Evolutionary conservation across 805 yeast genomes (phyloP), one percentile per base, ranked within the genome.

Genomic region (Henningerozyma blattae): DNA sequence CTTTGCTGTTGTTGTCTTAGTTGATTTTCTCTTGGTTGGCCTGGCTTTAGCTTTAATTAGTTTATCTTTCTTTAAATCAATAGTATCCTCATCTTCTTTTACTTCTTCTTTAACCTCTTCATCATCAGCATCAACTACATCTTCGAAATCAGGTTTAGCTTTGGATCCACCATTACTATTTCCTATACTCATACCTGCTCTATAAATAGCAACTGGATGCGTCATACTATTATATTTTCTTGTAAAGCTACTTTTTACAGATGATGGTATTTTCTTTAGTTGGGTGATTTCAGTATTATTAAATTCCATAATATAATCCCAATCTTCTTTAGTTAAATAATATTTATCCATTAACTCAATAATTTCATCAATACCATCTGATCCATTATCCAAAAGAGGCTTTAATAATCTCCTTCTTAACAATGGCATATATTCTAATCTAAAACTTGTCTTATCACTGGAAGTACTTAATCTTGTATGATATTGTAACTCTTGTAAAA

Each of bases 181-280:
- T 15, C 50, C 61, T 5, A 77, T 70, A 7, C 78, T 68, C 30
- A 68, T 67, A 12, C 86, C 89, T 0, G 86, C 74, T 50, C 71
- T 73, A 65, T 77, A 77, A 44, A 82, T 84, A 2, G 94, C 85
- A 1, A 79, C 74, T 2, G 97, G 97, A 59, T 91, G 98, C 7
- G 73, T 61, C 36, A 54, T 59, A 8, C 72, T 54, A 52, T 91
- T 91, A 56, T 91, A 91, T 42, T 69, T 74, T 44, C 94, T 67
- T 0, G 99, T 91, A 56, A 91, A 85, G 6, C 83, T 81, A 5
- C 89, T 64, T 54, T 91, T 93, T 13, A 74, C 75, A n/a, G 76
- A 67, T 1, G 95, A 70, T 8, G 89, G 75, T 4, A 89, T 67
- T 46, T 71, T 68, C 56, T 83, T 83, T 7, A 62, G 43, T 9